Evolutionary conservation across 192 early-diverging fungal genomes (phyloP).

Genomic region (Linnemannia elongata): DNA sequence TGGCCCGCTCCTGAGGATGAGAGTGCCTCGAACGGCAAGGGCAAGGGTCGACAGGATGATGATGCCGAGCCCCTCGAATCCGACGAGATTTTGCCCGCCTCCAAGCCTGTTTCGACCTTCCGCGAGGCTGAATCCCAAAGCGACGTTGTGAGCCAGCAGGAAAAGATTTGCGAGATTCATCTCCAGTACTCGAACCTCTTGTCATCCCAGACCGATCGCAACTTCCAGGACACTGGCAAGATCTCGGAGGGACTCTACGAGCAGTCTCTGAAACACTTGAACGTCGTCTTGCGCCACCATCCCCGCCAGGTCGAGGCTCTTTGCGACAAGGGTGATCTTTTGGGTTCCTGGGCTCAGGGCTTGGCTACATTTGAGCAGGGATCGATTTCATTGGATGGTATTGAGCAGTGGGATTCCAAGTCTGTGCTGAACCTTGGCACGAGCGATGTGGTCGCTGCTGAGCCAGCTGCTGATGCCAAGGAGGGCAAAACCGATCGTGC

Average conservation of each 20-base stretch:
- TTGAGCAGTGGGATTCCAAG: slow-evolving; percentile 33
- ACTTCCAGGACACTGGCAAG: slow-evolving; percentile 56
- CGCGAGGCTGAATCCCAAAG: slow-evolving; percentile 41
- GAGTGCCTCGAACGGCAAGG: slow-evolving; percentile 29
- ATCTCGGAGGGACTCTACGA: slow-evolving; percentile 55
- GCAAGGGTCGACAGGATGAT: slow-evolving; percentile 33
- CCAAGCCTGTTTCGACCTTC: slow-evolving; percentile 43
- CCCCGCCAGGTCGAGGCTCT: slow-evolving; percentile 64
- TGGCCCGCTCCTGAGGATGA: slow-evolving; percentile 33
- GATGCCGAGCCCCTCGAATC: background rate
- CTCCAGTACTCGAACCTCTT: slow-evolving; percentile 61
- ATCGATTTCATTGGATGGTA: slow-evolving; percentile 17
- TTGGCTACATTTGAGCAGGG: slow-evolving; percentile 46
- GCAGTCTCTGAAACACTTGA: slow-evolving; percentile 55
- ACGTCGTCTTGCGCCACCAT: slow-evolving; percentile 56
- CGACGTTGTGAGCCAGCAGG: slow-evolving; percentile 48
- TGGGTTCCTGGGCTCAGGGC: slow-evolving; percentile 62
- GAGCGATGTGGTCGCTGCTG: slow-evolving; percentile 38
- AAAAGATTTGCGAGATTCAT: slow-evolving; percentile 58
- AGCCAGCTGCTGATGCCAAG: slow-evolving; percentile 6
- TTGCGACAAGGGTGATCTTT: slow-evolving; percentile 69
- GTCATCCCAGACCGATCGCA: slow-evolving; percentile 63
- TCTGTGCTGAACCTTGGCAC: slow-evolving; percentile 37
- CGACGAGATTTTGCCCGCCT: slow-evolving; percentile 57
- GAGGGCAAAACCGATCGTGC: slow-evolving; percentile 24